A percentile compares a stretch with the other conserved stretches of the same genome.
phyloP scores from a whole-genome alignment of 164 flowering plant genomes.

The Sedum album region DNA sequence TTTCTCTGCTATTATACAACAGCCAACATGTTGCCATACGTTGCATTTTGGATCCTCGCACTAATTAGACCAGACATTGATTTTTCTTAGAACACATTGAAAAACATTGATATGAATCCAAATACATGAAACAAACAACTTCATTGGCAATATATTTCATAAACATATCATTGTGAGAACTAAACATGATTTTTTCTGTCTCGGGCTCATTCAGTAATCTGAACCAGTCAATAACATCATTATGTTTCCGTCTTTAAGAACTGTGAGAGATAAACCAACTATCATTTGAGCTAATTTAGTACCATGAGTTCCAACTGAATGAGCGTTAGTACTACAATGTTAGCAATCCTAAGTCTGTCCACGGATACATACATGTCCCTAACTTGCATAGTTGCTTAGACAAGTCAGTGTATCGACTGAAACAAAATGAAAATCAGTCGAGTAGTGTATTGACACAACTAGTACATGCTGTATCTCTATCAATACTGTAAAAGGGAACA shows the following conservation, averaged over 20 bases:
- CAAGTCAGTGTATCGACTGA: too few species aligned
- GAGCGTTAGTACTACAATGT: too few species aligned
- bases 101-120: not conserved
- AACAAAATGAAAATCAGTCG: too few species aligned
- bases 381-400: too few species aligned
- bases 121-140: not conserved
- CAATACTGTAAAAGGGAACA: too few species aligned
- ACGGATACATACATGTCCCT: too few species aligned
- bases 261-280: not conserved
- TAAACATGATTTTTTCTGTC: not conserved
- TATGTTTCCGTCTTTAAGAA: not conserved
- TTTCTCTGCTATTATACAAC: conserved; percentile 85
- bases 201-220: not conserved
- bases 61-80: conserved; percentile 33
- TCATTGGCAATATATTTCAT: not conserved
- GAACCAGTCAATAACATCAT: not conserved
- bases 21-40: conserved; percentile 77
- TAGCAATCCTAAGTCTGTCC: too few species aligned
- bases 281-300: not conserved
- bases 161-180: not conserved
- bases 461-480: too few species aligned
- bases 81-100: too few species aligned
- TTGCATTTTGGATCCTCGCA: conserved; percentile 81
- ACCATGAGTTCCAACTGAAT: not conserved
- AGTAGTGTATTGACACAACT: too few species aligned